Base-by-base conservation (phyloP, 2,329 filamentous ascomycete species). In the Colletotrichum tropicicola region DNA sequence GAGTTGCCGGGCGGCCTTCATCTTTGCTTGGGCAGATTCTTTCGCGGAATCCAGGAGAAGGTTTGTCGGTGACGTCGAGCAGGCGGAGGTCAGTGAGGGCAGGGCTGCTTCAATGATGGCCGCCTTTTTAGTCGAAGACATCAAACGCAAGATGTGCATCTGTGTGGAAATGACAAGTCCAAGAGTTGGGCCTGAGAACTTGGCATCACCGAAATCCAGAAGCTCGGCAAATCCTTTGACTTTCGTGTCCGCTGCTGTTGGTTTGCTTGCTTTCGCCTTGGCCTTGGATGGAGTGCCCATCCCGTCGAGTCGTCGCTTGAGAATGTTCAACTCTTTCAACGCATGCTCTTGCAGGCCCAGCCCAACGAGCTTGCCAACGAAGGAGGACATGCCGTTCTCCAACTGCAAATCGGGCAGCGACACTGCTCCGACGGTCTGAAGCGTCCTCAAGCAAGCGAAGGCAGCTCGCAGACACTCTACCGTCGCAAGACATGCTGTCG, bases 321-420 rank as follows among this genome's bases (percentile, higher is more conserved):
- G 74, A 10, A 89, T 78, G 41, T 86, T 82, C 63, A 94, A 74
- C 71, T 94, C 92, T 71, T 89, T 92, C 43, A 88, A 76, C 0
- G 92, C 91, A 60, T 90, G 80, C n/a, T 89, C 86, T 47, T 91
- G 86, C 54, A 94, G 75, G 1, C 87, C 87, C 49, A 93, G 80
- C 0, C 81, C 79, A 13, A 93, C 78, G 1, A 94, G 80, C 72
- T 89, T 92, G 39, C 86, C 86, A 39, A 91, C 77, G 56, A 94
- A 83, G 0, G 89, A 88, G 15, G 91, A 86, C 83, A 92, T 91
- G 57, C 91, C 92, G 64, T 83, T 89, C 73, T 94, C 92, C 4
- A 94, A 76, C 72, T 94, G 91, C 39, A 92, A 78, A 45, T 86
- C 83, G 1, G 87, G 84, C n/a, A 89, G 79, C 9, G 84, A 78